Percentiles rank a stretch among this genome's conserved stretches.
Conservation (phyloP, 768 basidiomycete genomes). For the Pulveroboletus ravenelii region DNA sequence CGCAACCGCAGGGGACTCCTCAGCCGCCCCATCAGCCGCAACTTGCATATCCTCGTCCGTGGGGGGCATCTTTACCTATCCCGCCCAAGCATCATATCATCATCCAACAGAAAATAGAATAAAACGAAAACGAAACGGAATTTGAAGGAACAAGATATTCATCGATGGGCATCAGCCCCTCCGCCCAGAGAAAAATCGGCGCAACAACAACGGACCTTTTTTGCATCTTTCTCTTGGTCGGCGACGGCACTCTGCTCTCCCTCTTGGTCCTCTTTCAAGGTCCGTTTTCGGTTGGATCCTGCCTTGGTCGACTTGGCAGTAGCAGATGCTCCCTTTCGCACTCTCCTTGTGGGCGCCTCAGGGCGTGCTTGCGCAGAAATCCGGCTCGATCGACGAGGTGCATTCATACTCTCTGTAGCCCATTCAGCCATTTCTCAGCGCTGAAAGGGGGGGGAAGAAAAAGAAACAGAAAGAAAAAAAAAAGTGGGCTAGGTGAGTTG, state of each 20-base stretch:
- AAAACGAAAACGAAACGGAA: neutral
- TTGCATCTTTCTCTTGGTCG: constrained; percentile 17
- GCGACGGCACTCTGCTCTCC: constrained; percentile 13
- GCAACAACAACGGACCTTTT: constrained; percentile 19
- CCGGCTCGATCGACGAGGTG: constrained; percentile 51
- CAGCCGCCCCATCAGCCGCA: neutral
- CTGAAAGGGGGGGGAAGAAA: neutral
- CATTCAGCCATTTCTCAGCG: constrained; percentile 10
- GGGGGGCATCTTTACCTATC: constrained; percentile 19
- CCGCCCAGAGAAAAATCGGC: neutral
- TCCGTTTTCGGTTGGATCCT: constrained; percentile 35
- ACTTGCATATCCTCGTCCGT: constrained; percentile 8
- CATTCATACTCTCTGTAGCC: constrained; percentile 18
- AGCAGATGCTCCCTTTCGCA: constrained; percentile 15
- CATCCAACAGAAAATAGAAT: neutral
- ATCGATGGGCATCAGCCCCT: neutral
- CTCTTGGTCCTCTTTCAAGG: constrained; percentile 20
- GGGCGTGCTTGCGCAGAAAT: constrained; percentile 47
- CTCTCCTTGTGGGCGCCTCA: constrained; percentile 16
- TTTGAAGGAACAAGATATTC: too few species aligned
- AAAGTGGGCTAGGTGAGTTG: neutral
- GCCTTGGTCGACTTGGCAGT: constrained; percentile 28
- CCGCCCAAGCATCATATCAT: neutral
- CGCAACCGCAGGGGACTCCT: neutral
- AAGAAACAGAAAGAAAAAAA: neutral